Evolutionary conservation across 148 eudicot species (phyloP), one percentile per base, ranked within the genome.

Genomic region (Fagopyrum esculentum): DNA sequence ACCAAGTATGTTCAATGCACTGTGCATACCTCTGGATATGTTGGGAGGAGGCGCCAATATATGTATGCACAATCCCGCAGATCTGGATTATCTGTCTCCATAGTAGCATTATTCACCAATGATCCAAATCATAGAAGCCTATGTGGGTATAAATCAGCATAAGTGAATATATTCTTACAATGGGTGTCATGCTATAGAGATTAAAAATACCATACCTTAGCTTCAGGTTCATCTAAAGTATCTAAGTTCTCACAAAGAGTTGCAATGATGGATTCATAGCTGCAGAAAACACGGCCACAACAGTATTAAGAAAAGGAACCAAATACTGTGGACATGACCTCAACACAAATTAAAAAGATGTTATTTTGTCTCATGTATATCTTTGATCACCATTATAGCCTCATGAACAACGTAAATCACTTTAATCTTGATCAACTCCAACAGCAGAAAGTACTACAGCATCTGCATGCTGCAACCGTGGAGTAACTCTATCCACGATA

Each of bases 91-190:
- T 95, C 97, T 66, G 98, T 95, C 86, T 95, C 98, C 82, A 95
- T 92, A 79, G 97, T 95, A 68, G 40, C 98, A 84, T 92, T 95
- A 79, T 95, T 95, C 98, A 80, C 97, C 97, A 85, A 92, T 95
- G 59, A 92, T 95, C 98, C 97, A 95, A 79, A 95, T 95, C 98
- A 95, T 95, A 71, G 97, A 95, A 69, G 97, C 96, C 97, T 95
- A 78, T 50, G 57, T 56, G 78, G 22, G 57, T 17, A 22, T 22
- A 43, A 55, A 55, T 45, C 48, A 54, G 52, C 44, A 63, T 17
- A 69, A 63, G 13, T 50, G 29, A 69, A 50, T 49, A 19, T 44
- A 16, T 5, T 8, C n/a, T 13, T 5, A 50, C 71, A 80, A 78
- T 0, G 59, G 66, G 45, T 54, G 9, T n/a, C 55, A 76, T 78